A percentile compares a stretch with the other conserved stretches of the same genome.
These are phyloP conservation scores for Kodamaea sp. DNA, from an alignment of 1,139 yeast genomes.

Conservation along the genomic window DNA sequence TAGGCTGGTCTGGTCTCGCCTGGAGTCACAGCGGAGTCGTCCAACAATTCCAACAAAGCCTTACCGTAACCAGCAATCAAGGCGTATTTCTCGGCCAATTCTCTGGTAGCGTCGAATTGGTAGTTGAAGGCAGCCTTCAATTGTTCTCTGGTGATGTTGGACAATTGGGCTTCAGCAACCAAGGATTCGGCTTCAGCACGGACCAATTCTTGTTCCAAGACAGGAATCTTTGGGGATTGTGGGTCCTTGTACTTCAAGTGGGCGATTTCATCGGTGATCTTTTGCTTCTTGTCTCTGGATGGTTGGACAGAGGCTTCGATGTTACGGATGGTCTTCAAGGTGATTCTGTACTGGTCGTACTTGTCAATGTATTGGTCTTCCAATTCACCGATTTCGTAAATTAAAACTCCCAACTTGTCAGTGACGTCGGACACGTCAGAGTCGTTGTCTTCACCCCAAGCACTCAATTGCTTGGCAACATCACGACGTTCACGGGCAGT, in stretches of 20 bases:
- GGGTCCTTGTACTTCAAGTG: slow-evolving; percentile 98
- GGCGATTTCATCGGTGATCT: slow-evolving; percentile 96
- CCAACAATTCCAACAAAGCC: slow-evolving; percentile 92
- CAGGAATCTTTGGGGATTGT: slow-evolving; percentile 90
- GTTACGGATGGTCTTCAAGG: slow-evolving; percentile 91
- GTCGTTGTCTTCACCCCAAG: slow-evolving; percentile 98
- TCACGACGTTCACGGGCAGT: slow-evolving; percentile 95
- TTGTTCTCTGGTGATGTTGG: slow-evolving; percentile 97
- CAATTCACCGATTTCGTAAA: slow-evolving; percentile 95
- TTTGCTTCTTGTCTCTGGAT: slow-evolving; percentile 95
- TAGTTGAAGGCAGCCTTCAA: slow-evolving; percentile 96
- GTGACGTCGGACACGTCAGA: slow-evolving; percentile 97
- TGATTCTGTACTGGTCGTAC: slow-evolving; percentile 96
- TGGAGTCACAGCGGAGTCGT: slow-evolving; percentile 96
- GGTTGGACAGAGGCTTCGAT: slow-evolving; percentile 98
- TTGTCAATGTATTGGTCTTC: slow-evolving; percentile 98
- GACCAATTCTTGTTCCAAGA: slow-evolving; percentile 95
- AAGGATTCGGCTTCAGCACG: slow-evolving; percentile 99
- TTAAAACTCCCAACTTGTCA: slow-evolving; percentile 92
- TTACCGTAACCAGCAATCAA: slow-evolving; percentile 98
- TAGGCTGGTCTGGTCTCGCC: slow-evolving; percentile 99
- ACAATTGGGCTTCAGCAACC: slow-evolving; percentile 98
- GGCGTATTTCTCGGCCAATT: slow-evolving; percentile 94
- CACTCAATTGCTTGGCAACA: slow-evolving; percentile 92
- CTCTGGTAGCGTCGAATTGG: slow-evolving; percentile 95